A percentile compares a stretch with the other conserved stretches of the same genome.
Evolutionary conservation across 495 filamentous ascomycete species (phyloP).

Genomic region (Neurospora sp.): DNA sequence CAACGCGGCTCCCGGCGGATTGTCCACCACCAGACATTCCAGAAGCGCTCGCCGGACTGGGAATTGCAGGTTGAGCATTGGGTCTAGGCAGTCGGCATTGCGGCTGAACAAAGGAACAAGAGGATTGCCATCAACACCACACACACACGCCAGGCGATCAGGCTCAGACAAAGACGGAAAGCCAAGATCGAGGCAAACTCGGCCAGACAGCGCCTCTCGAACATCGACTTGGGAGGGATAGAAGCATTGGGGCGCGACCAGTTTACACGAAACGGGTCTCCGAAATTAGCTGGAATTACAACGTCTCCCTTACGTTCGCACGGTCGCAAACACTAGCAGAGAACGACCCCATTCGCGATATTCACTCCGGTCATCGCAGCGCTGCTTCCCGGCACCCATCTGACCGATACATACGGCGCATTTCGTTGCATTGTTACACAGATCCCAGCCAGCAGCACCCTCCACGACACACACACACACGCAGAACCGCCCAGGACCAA

Average conservation of each 20-base stretch:
- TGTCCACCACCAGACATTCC: neutral
- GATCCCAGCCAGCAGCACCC: slow-evolving; percentile 5
- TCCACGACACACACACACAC: neutral
- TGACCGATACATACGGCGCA: slow-evolving; percentile 9
- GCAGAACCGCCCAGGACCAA: slow-evolving; percentile 9
- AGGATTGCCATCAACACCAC: neutral
- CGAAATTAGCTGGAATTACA: neutral
- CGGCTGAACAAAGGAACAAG: neutral
- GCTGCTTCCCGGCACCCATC: neutral
- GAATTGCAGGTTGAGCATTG: neutral
- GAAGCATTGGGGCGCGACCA: neutral
- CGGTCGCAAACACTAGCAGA: slow-evolving; percentile 1
- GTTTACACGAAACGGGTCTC: neutral
- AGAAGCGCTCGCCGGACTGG: neutral
- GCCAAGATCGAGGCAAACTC: neutral
- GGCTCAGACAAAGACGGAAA: neutral
- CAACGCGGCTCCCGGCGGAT: neutral
- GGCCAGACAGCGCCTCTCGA: neutral
- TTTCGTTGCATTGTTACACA: slow-evolving; percentile 18
- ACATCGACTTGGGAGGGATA: neutral
- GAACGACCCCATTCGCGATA: neutral
- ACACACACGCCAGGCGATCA: neutral
- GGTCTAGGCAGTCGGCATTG: neutral
- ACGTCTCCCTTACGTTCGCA: neutral
- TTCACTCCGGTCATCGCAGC: neutral